A percentile compares a stretch with the other conserved stretches of the same genome.
These are phyloP conservation scores for Antrodiella citrinella DNA, from an alignment of 768 basidiomycete genomes.

Conservation along the genomic window DNA sequence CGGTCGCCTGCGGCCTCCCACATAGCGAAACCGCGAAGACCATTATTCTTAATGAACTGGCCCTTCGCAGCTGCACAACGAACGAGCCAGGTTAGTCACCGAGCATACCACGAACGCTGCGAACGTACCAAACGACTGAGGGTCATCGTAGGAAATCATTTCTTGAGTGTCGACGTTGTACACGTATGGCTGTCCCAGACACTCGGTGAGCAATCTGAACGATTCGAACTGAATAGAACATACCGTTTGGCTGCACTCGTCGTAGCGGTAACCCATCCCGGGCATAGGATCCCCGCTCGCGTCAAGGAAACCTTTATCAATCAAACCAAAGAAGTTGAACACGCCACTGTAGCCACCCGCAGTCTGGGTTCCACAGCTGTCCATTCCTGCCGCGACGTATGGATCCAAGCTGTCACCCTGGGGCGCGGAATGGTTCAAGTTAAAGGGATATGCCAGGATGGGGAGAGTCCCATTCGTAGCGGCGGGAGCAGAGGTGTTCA, in stretches of 20 bases:
- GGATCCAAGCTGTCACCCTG: conserved; percentile 30
- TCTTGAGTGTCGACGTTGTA: conserved; percentile 21
- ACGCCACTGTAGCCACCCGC: conserved; percentile 37
- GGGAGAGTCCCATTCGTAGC: conserved; percentile 15
- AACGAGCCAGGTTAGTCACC: too few relatives aligned
- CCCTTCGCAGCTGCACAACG: conserved; percentile 36
- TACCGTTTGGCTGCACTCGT: conserved; percentile 26
- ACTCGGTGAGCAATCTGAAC: too few relatives aligned
- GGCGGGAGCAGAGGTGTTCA: conserved; percentile 21
- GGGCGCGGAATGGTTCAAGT: conserved; percentile 41
- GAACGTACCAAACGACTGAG: conserved; percentile 22
- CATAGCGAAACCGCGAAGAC: conserved; percentile 37
- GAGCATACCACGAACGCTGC: too few relatives aligned
- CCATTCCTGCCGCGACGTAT: conserved; percentile 18
- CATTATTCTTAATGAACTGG: conserved; percentile 25
- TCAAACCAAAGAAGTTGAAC: conserved; percentile 56
- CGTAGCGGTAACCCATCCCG: conserved; percentile 37
- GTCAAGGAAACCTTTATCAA: conserved; percentile 48
- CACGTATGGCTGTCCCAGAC: conserved; percentile 27
- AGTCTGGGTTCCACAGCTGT: conserved; percentile 28
- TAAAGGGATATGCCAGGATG: conserved; percentile 38
- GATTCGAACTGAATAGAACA: too few relatives aligned
- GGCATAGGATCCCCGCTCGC: conserved; percentile 29
- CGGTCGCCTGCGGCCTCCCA: conserved; percentile 39
- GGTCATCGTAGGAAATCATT: conserved; percentile 29